These are phyloP conservation scores for Allantophomopsis lycopodina DNA, from an alignment of 2,329 filamentous ascomycete species.

Conservation along the genomic window DNA sequence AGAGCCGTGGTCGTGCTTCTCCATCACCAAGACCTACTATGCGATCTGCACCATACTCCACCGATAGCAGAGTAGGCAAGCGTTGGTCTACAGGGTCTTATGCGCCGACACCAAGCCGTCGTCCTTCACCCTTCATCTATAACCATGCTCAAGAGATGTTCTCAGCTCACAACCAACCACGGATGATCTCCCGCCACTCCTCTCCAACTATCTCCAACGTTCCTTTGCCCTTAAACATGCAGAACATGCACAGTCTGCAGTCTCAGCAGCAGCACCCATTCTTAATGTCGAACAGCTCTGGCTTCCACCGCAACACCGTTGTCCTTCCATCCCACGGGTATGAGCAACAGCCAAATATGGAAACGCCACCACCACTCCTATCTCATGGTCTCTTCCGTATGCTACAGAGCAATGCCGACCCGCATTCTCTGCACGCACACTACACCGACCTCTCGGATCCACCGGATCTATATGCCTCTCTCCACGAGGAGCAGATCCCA, in stretches of 20 bases:
- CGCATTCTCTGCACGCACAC: slow-evolving; percentile 51
- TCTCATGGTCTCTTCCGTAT: slow-evolving; percentile 62
- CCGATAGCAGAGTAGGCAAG: slow-evolving; percentile 54
- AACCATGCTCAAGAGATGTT: slow-evolving; percentile 46
- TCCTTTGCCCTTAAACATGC: slow-evolving; percentile 30
- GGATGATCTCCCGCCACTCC: slow-evolving; percentile 38
- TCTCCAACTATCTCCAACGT: slow-evolving; percentile 28
- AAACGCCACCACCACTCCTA: slow-evolving; percentile 45
- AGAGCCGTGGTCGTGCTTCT: slow-evolving; percentile 57
- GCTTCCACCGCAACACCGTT: slow-evolving; percentile 43
- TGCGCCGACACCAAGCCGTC: slow-evolving; percentile 37
- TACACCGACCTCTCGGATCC: slow-evolving; percentile 64
- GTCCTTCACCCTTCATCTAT: slow-evolving; percentile 48
- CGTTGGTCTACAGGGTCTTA: slow-evolving; percentile 70
- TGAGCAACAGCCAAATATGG: slow-evolving; percentile 32
- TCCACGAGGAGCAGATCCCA: slow-evolving; percentile 59
- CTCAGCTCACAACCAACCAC: slow-evolving; percentile 31
- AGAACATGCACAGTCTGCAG: slow-evolving; percentile 36
- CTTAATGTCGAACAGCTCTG: slow-evolving; percentile 34
- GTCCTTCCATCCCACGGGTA: slow-evolving; percentile 36
- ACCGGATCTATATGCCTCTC: slow-evolving; percentile 62
- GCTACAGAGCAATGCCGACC: slow-evolving; percentile 62
- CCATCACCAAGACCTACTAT: slow-evolving; percentile 56
- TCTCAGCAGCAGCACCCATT: slow-evolving; percentile 42
- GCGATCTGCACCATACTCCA: slow-evolving; percentile 56